A percentile compares a stretch with the other conserved stretches of the same genome.
These are phyloP conservation scores for Aphanomyces stellatus DNA, from an alignment of 352 stramenopile species.

Conservation along the genomic window DNA sequence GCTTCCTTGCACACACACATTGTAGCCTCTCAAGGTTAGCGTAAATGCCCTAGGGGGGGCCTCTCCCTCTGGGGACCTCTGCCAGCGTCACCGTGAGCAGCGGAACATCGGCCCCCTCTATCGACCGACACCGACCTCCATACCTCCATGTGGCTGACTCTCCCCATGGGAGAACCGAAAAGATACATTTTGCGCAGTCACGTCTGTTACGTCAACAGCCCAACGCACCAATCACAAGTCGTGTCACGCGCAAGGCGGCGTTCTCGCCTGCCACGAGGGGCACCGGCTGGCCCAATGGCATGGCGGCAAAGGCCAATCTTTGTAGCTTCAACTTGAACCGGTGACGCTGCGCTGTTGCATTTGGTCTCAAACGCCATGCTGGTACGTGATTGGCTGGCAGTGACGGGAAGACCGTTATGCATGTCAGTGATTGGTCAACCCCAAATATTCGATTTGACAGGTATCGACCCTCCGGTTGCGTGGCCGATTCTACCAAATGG, in stretches of 20 bases:
- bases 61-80: too few species aligned
- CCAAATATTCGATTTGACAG: constrained; percentile 2
- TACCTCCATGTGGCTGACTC: too few species aligned
- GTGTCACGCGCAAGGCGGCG: background rate
- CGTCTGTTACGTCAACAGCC: background rate
- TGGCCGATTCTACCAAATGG: background rate
- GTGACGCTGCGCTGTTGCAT: constrained; percentile 12
- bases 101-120: too few species aligned
- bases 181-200: too few species aligned
- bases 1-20: too few species aligned
- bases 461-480: background rate
- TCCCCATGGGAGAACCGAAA: too few species aligned
- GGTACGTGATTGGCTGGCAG: constrained; percentile 1
- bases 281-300: background rate
- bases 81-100: too few species aligned
- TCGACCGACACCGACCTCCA: too few species aligned
- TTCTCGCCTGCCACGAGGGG: background rate
- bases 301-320: background rate
- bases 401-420: background rate
- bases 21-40: too few species aligned
- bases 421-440: background rate
- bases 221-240: background rate
- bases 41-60: too few species aligned
- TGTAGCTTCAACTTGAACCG: constrained; percentile 7
- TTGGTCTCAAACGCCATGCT: background rate